These are phyloP conservation scores for Filobasidium wieringae DNA, from an alignment of 768 basidiomycete species.

Conservation along the genomic window DNA sequence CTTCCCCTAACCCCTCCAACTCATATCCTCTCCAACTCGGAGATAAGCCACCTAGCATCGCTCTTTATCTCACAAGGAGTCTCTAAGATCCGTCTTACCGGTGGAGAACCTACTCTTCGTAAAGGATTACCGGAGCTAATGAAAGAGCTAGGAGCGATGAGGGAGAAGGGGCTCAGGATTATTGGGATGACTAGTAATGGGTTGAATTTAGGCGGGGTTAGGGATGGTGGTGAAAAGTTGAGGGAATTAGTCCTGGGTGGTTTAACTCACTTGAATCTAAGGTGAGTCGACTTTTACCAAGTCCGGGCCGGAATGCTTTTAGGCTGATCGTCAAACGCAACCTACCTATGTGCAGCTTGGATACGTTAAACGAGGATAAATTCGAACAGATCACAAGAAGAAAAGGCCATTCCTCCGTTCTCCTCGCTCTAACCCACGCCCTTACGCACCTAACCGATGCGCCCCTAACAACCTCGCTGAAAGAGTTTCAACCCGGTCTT, in stretches of 20 bases:
- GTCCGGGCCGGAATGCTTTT: too few relatives aligned
- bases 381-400: constrained; percentile 79
- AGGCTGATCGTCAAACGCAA: too few relatives aligned
- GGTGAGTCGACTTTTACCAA: constrained; percentile 37
- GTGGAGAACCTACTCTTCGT: constrained; percentile 75
- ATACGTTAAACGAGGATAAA: constrained; percentile 73
- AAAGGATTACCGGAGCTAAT: constrained; percentile 62
- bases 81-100: constrained; percentile 75
- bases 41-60: constrained; percentile 58
- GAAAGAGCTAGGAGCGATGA: constrained; percentile 52
- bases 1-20: constrained; percentile 59
- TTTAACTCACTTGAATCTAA: constrained; percentile 58
- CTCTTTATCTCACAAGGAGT: constrained; percentile 74
- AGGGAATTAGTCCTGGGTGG: constrained; percentile 57
- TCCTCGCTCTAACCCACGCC: constrained; percentile 57
- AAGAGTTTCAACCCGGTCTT: constrained; percentile 40
- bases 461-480: neutral
- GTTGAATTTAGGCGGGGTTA: constrained; percentile 49
- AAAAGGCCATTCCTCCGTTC: constrained; percentile 55
- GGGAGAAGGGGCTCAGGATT: constrained; percentile 51
- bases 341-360: constrained; percentile 53
- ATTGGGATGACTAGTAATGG: constrained; percentile 84
- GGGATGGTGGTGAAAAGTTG: constrained; percentile 45
- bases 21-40: constrained; percentile 61
- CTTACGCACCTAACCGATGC: constrained; percentile 33